phyloP scores from a whole-genome alignment of 2,329 filamentous ascomycete species.

The Phialophora verrucosa region DNA sequence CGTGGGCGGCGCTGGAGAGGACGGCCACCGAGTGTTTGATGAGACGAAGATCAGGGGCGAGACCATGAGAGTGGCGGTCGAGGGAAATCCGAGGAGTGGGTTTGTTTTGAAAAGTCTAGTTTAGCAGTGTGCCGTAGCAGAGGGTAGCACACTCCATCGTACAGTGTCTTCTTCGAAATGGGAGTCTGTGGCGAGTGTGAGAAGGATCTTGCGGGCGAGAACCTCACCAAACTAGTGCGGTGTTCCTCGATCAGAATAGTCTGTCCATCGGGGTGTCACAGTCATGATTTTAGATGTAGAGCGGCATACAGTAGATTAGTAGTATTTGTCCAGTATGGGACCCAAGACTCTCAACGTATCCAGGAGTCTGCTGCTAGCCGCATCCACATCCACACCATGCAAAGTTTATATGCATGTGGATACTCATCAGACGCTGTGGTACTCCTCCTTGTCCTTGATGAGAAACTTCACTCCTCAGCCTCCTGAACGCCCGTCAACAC shows the following conservation, averaged over 20 bases:
- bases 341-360: background rate
- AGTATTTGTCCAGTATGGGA: background rate
- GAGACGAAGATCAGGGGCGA: slow-evolving; percentile 29
- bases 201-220: slow-evolving; percentile 14
- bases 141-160: background rate
- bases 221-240: background rate
- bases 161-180: background rate
- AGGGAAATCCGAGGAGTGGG: slow-evolving; percentile 27
- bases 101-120: slow-evolving; percentile 32
- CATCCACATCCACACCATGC: background rate
- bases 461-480: background rate
- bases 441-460: background rate
- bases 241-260: background rate
- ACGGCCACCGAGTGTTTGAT: slow-evolving; percentile 24
- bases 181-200: background rate
- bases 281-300: background rate
- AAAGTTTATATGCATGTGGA: background rate
- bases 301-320: background rate
- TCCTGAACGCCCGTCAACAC: slow-evolving; percentile 43
- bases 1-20: background rate
- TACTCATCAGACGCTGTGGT: background rate
- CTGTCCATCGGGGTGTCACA: background rate
- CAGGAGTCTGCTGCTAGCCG: background rate
- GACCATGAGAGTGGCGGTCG: slow-evolving; percentile 29
- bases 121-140: background rate